These are phyloP conservation scores for Globisporangium irregulare DNA, from an alignment of 352 stramenopile genomes.

Conservation along the genomic window DNA sequence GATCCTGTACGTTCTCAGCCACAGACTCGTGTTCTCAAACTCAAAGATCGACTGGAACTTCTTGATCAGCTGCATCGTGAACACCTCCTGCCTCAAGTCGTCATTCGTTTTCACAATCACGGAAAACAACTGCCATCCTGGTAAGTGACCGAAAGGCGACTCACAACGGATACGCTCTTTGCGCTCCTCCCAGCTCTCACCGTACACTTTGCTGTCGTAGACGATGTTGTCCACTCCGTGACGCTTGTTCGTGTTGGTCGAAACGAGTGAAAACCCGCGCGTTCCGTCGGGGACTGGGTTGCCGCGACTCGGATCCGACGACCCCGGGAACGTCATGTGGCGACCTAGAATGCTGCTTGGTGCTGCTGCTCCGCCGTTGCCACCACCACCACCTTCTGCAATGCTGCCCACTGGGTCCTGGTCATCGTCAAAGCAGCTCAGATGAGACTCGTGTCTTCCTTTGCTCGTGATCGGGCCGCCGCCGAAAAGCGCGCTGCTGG, in stretches of 20 bases:
- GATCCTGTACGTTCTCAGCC: constrained; percentile 94
- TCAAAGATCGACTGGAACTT: constrained; percentile 95
- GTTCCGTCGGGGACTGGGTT: neutral
- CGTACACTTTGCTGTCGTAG: constrained; percentile 78
- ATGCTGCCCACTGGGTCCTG: neutral
- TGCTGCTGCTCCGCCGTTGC: neutral
- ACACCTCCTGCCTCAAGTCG: constrained; percentile 96
- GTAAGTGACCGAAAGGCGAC: constrained; percentile 75
- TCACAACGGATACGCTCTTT: constrained; percentile 54
- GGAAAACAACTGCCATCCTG: constrained; percentile 88
- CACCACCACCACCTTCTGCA: neutral
- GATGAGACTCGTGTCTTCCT: constrained; percentile 20
- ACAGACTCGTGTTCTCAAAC: constrained; percentile 89
- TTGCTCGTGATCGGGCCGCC: constrained; percentile 13
- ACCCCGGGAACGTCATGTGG: constrained; percentile 25
- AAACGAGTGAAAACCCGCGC: constrained; percentile 20
- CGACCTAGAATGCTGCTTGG: constrained; percentile 11
- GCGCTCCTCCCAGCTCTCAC: constrained; percentile 65
- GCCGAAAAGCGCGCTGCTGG: constrained; percentile 21
- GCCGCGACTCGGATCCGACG: neutral
- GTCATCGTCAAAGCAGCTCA: constrained; percentile 15
- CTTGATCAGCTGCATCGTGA: constrained; percentile 96
- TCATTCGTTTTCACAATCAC: constrained; percentile 99
- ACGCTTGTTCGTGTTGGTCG: constrained; percentile 22
- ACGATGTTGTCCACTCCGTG: constrained; percentile 62